Conservation (phyloP, 2,329 filamentous ascomycete species). For the Bertia moriformis region DNA sequence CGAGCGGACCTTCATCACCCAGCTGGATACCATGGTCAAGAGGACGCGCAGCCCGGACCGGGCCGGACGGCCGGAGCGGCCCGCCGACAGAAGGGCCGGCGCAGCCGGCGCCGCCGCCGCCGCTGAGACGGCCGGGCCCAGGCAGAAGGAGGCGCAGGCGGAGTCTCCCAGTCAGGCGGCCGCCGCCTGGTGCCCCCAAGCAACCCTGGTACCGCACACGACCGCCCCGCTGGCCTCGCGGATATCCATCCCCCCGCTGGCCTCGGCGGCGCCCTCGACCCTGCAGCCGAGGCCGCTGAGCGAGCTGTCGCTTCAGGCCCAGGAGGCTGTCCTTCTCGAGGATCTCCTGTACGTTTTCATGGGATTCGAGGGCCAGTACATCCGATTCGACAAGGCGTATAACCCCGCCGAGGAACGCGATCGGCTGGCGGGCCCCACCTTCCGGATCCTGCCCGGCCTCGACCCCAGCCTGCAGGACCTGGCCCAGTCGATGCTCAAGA, state of each 20-base stretch:
- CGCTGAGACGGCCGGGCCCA: too few species aligned
- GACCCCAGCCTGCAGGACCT: conserved; percentile 86
- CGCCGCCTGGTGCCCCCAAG: conserved; percentile 67
- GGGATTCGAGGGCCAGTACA: conserved; percentile 97
- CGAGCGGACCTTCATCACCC: conserved; percentile 32
- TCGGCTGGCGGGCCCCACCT: conserved; percentile 67
- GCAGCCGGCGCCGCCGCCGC: conserved; percentile 27
- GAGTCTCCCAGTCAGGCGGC: conserved; percentile 13
- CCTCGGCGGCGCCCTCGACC: conserved; percentile 54
- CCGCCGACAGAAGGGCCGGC: conserved; percentile 22
- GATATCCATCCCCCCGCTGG: conserved; percentile 54
- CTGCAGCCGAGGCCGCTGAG: conserved; percentile 55
- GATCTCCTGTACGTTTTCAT: conserved; percentile 91
- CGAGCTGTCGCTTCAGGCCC: conserved; percentile 62
- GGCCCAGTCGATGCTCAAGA: conserved; percentile 75
- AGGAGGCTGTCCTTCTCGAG: conserved; percentile 77
- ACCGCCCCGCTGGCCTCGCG: conserved; percentile 33
- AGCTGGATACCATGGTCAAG: conserved; percentile 45
- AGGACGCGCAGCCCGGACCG: conserved; percentile 42
- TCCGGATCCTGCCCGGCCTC: conserved; percentile 66
- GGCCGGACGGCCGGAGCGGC: conserved; percentile 16
- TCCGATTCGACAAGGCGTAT: conserved; percentile 72
- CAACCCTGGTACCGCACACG: conserved; percentile 52
- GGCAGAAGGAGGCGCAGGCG: conserved; percentile 33
- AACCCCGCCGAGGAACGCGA: conserved; percentile 76